Conservation (phyloP, 2,329 filamentous ascomycete genomes). For the Verruconis gallopava region DNA sequence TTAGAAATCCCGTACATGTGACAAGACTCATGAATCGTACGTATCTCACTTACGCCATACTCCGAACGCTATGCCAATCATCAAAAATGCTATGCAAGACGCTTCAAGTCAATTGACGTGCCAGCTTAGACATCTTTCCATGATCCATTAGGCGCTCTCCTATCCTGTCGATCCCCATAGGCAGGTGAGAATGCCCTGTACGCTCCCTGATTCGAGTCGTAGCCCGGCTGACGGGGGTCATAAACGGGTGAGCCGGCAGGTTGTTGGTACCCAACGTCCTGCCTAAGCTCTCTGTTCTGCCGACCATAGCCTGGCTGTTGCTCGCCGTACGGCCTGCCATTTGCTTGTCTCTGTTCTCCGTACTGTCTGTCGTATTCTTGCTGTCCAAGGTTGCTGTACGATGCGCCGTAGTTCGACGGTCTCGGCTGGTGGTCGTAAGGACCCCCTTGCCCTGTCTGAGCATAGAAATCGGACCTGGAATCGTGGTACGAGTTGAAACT, state of each 20-base stretch:
- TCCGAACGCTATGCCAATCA: background rate
- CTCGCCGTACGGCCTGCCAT: background rate
- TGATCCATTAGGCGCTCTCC: constrained; percentile 15
- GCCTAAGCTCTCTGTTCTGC: background rate
- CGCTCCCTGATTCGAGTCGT: constrained; percentile 5
- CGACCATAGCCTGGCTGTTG: background rate
- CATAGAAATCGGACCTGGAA: constrained; percentile 1
- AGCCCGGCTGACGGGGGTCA: constrained; percentile 1
- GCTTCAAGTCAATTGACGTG: no score
- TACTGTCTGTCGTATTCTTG: background rate
- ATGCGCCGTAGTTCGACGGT: background rate
- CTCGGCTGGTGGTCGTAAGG: background rate
- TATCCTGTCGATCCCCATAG: constrained; percentile 10
- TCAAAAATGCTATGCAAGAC: background rate
- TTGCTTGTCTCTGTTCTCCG: background rate
- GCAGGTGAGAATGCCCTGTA: constrained; percentile 9
- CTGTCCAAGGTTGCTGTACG: background rate
- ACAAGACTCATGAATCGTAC: no score
- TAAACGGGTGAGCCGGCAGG: constrained; percentile 5
- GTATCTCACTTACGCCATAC: no score
- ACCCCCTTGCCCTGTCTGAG: no score
- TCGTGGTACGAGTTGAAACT: constrained; percentile 2
- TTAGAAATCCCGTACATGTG: no score
- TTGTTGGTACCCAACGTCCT: background rate
- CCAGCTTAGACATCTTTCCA: constrained; percentile 17